Conservation (phyloP, 225 moss, liverwort and hornwort genomes). For the Physcomitrellopsis africana region DNA sequence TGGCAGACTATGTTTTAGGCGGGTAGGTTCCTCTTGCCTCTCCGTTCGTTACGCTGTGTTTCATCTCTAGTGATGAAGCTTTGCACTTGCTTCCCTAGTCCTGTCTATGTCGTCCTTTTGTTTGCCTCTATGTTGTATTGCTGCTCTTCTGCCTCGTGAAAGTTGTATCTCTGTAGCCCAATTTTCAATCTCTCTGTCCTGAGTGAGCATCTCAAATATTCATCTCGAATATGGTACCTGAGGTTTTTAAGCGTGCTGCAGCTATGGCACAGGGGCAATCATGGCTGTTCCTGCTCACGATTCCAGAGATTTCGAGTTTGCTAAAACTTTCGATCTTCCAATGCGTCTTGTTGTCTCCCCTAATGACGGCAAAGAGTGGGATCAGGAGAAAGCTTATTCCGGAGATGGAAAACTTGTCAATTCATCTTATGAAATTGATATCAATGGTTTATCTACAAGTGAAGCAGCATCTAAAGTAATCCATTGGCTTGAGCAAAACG, state of each 20-base stretch:
- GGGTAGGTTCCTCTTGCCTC: constrained; percentile 47
- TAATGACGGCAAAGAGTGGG: constrained; percentile 53
- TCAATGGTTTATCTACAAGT: constrained; percentile 67
- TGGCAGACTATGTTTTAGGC: constrained; percentile 97
- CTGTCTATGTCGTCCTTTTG: not conserved
- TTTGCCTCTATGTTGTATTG: not conserved
- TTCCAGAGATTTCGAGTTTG: constrained; percentile 89
- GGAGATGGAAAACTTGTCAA: constrained; percentile 79
- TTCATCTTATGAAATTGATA: constrained; percentile 71
- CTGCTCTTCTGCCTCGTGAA: not conserved
- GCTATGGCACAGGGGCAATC: constrained; percentile 98
- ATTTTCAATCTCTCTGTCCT: not conserved
- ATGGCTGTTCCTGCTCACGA: constrained; percentile 99
- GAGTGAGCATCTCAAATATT: not conserved
- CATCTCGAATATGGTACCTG: constrained; percentile 8
- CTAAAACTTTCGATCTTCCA: constrained; percentile 75
- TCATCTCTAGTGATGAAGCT: not conserved
- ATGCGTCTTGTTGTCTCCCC: constrained; percentile 76
- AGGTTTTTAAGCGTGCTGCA: constrained; percentile 43
- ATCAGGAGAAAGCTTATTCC: constrained; percentile 62
- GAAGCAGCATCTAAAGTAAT: constrained; percentile 72
- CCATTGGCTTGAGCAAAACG: constrained; percentile 75
- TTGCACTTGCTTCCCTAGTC: too few species aligned
- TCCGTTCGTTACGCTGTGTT: constrained; percentile 11
- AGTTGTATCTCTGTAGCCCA: not conserved